Base-by-base conservation (phyloP, 306 rosid species). In the Geum urbanum region DNA sequence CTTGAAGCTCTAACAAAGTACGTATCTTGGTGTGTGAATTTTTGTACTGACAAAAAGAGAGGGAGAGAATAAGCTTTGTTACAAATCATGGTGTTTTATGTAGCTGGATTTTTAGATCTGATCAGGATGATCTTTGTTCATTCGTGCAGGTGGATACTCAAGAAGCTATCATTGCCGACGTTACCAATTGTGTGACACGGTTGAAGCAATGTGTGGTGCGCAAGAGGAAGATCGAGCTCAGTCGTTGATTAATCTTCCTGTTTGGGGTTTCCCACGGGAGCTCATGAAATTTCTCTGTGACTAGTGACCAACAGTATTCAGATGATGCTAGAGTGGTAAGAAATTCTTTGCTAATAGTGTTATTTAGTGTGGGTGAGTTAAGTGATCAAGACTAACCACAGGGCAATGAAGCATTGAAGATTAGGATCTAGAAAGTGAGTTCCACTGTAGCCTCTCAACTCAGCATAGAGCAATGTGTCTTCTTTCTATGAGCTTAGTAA, bases 191-290 rank as follows among this genome's bases (percentile, higher is more conserved):
- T 90, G 96, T 10, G 87, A 88, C 65, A 66, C 81, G n/a, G 87
- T 87, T 11, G 95, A 90, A 76, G 82, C 82, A 19, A 70, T 84
- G 72, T 86, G 86, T 47, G 39, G 27, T 40, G 76, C 74, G 41
- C 77, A 83, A 47, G 87, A 90, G 78, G 79, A 86, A 64, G 85
- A 77, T 59, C 60, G 70, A 9, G 79, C 83, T 18, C 83, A 81
- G 66, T 74, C 82, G 11, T 77, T 86, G 47, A 74, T 88, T 57
- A 84, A 88, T 79, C 86, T 86, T 73, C 96, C 95, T 4, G 74
- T 90, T 40, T 86, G 96, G 95, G 83, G 79, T 47, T 81, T 89
- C 4, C 91, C 95, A 11, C 61, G 27, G 12, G 87, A 84, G 72
- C 87, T 90, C 58, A 79, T 90, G 77, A 73, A 79, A 64, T 80